Base-by-base conservation (phyloP, 257 asterid species). In the Nicotiana knightiana region DNA sequence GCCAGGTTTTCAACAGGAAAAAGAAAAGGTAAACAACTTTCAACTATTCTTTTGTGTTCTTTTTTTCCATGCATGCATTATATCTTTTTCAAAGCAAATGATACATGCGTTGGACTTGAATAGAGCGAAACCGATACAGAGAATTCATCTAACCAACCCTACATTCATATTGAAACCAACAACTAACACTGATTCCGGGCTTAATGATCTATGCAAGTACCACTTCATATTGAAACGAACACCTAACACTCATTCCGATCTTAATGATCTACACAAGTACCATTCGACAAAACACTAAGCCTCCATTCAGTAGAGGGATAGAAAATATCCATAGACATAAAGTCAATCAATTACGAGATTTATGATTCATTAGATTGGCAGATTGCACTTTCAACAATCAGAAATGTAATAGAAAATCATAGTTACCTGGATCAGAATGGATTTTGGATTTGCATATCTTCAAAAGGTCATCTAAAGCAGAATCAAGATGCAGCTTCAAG, bases 381-480 rank as follows among this genome's bases (percentile, higher is more conserved):
- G 43, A 15, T 26, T 48, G 16, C 76, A 57, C 83, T 81, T 81
- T 55, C 18, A 61, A 82, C 35, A 24, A 71, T 71, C 79, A 24
- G 58, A 70, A 48, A 24, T 61, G 81, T 82, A 70, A 85, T 53
- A 46, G 75, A 82, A 62, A 81, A 58, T 59, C 79, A 83, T 43
- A 39, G 65, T 67, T 88, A 96, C 99, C 99, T 89, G 97, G 92
- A 86, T 93, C 98, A 78, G 98, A 89, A 86, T 96, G 97, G 83
- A 92, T 86, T 89, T 91, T 94, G 82, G 93, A 88, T 85, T 90
- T 96, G 90, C 98, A 92, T 83, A 96, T 90, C 53, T 82, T 90
- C 86, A 81, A 88, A 82, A 96, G 94, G 88, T 94, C 99, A 86
- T 91, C 97, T 62, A 96, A 86, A 59, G 97, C 97, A 90, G 92